Conservation (phyloP, 2,329 filamentous ascomycete species). For the Trichoderma hamatum region DNA sequence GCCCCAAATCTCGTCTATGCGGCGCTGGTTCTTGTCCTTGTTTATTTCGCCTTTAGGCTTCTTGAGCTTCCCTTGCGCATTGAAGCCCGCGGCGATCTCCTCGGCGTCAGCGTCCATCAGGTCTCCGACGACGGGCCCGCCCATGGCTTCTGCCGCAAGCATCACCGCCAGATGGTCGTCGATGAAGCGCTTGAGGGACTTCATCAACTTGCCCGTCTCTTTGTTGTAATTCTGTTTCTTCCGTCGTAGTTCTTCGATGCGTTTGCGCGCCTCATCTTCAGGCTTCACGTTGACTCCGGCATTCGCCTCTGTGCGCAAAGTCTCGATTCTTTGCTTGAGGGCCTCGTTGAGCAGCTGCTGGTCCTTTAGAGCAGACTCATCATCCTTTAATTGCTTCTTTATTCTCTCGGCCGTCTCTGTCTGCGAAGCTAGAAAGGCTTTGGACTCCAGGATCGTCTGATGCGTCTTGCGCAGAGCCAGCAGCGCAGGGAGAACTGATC, state of each 20-base stretch:
- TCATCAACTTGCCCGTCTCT: constrained; percentile 63
- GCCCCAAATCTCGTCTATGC: constrained; percentile 68
- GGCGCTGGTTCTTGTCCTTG: constrained; percentile 58
- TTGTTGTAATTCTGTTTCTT: constrained; percentile 63
- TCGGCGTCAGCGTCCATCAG: constrained; percentile 65
- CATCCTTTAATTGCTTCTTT: constrained; percentile 53
- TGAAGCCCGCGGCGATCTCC: constrained; percentile 63
- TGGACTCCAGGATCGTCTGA: constrained; percentile 65
- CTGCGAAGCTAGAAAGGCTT: constrained; percentile 57
- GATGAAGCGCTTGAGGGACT: constrained; percentile 70
- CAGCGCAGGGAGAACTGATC: constrained; percentile 71
- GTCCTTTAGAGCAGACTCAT: constrained; percentile 55
- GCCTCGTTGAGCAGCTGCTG: constrained; percentile 59
- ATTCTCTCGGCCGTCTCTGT: constrained; percentile 47
- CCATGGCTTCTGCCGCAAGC: constrained; percentile 81
- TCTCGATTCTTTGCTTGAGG: constrained; percentile 59
- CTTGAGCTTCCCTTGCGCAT: constrained; percentile 59
- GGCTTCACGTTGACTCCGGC: constrained; percentile 61
- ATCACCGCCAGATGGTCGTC: constrained; percentile 70
- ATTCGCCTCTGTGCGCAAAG: constrained; percentile 60
- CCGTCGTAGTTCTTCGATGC: constrained; percentile 61
- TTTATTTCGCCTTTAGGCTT: constrained; percentile 47
- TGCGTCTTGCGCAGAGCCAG: constrained; percentile 71
- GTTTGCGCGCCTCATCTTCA: constrained; percentile 64
- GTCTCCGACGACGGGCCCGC: constrained; percentile 80